A percentile compares a stretch with the other conserved stretches of the same genome.
Evolutionary conservation across 805 yeast species (phyloP).

Genomic region (Saccharomyces paradoxus): DNA sequence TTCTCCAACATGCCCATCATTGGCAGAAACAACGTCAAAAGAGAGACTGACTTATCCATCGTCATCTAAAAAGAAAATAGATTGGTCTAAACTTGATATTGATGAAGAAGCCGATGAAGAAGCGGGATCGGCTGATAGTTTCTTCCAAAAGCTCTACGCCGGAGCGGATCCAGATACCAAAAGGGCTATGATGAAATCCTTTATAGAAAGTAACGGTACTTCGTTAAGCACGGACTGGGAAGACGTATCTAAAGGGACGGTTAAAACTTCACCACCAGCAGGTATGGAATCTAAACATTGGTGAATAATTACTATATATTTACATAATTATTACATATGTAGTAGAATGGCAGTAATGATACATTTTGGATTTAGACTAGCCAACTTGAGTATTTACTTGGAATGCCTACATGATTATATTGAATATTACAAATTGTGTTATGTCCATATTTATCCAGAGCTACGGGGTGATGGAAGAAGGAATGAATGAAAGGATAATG

Average conservation of each 20-base stretch:
- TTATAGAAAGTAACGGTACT: conserved; percentile 88
- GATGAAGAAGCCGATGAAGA: conserved; percentile 39
- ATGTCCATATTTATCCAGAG: background rate
- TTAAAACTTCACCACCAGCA: conserved; percentile 66
- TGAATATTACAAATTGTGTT: background rate
- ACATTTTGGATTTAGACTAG: background rate
- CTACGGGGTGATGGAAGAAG: background rate
- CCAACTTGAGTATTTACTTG: background rate
- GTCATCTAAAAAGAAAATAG: conserved; percentile 51
- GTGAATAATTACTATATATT: conserved; percentile 18
- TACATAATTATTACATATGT: background rate
- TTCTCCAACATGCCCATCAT: background rate
- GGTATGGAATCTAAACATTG: conserved; percentile 58
- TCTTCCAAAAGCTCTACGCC: conserved; percentile 66
- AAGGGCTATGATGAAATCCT: conserved; percentile 96
- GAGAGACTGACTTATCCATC: conserved; percentile 41
- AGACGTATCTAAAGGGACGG: conserved; percentile 61
- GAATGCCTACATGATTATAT: background rate
- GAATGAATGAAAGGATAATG: background rate
- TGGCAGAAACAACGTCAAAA: background rate
- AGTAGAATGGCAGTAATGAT: background rate
- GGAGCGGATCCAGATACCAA: conserved; percentile 80
- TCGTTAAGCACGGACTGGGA: conserved; percentile 89
- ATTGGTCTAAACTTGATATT: conserved; percentile 59
- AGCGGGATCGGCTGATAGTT: conserved; percentile 48